Conservation (phyloP, 2,329 filamentous ascomycete species). For the Fusarium penzigii region DNA sequence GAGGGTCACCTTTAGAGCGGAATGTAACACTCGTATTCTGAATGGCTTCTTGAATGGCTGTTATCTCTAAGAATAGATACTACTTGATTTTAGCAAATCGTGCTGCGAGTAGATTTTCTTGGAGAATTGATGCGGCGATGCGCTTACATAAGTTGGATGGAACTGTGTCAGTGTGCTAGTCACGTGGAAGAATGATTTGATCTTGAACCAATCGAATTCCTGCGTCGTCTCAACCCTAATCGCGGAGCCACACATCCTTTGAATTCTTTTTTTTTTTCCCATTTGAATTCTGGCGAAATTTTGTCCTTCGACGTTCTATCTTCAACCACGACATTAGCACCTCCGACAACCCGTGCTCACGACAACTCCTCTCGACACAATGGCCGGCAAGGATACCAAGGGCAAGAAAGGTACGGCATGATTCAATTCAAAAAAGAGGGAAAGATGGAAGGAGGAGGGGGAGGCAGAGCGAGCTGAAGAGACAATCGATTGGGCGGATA, state of each 20-base stretch:
- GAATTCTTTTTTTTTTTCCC: constrained; percentile 8
- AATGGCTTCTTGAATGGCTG: no score
- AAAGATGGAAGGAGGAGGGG: constrained; percentile 3
- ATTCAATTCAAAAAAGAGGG: constrained; percentile 19
- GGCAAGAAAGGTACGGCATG: constrained; percentile 52
- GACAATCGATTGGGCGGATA: constrained; percentile 1
- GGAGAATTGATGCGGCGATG: not conserved
- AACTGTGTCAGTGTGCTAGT: not conserved
- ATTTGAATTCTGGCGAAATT: constrained; percentile 12
- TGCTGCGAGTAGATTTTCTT: no score
- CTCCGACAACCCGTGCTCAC: constrained; percentile 26
- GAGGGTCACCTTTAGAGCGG: no score
- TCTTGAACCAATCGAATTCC: constrained; percentile 9
- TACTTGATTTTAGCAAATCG: no score
- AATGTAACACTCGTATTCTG: no score
- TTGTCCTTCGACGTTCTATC: constrained; percentile 16
- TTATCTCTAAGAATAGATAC: no score
- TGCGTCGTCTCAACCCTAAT: constrained; percentile 25
- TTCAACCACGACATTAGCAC: constrained; percentile 29
- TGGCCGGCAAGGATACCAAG: constrained; percentile 40
- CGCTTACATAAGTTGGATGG: not conserved
- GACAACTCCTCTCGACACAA: constrained; percentile 30
- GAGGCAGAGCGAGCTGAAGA: constrained; percentile 6
- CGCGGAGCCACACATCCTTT: constrained; percentile 16
- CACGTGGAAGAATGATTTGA: constrained; percentile 8